Conservation (phyloP, 2,329 filamentous ascomycete species). For the Trichoderma aggressivum region DNA sequence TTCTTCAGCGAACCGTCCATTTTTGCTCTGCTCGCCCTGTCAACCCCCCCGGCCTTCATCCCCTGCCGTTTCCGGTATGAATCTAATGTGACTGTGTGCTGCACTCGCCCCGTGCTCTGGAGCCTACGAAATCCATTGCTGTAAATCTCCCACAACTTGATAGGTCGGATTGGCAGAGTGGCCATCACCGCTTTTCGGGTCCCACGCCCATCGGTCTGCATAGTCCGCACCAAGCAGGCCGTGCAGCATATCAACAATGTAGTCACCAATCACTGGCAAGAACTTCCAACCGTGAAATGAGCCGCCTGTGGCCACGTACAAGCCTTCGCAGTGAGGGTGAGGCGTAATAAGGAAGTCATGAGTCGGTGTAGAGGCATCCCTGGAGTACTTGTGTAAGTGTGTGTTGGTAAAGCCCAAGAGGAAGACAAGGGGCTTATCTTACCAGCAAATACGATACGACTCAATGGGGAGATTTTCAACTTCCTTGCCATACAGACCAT, state of each 20-base stretch:
- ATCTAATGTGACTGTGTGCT: background rate
- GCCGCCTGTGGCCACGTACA: constrained; percentile 60
- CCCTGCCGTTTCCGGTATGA: background rate
- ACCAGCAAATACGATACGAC: constrained; percentile 47
- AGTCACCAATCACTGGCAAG: constrained; percentile 59
- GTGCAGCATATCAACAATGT: constrained; percentile 50
- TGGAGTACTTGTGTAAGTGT: constrained; percentile 29
- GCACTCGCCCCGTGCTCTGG: background rate
- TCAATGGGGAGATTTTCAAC: constrained; percentile 39
- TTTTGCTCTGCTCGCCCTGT: background rate
- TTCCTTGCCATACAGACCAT: constrained; percentile 42
- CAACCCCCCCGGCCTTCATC: background rate
- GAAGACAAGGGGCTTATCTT: constrained; percentile 32
- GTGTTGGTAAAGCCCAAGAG: constrained; percentile 7
- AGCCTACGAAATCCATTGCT: constrained; percentile 35
- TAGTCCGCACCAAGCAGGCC: constrained; percentile 39
- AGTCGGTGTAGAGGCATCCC: constrained; percentile 59
- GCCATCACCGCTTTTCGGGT: constrained; percentile 40
- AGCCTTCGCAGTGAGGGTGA: constrained; percentile 45
- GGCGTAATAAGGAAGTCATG: constrained; percentile 61
- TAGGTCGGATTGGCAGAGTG: constrained; percentile 43
- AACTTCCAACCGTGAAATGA: constrained; percentile 67
- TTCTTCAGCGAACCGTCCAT: background rate
- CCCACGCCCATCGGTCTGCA: constrained; percentile 45
- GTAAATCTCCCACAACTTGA: constrained; percentile 39